These are phyloP conservation scores for Coriaria nepalensis DNA, from an alignment of 306 rosid species.

Conservation along the genomic window DNA sequence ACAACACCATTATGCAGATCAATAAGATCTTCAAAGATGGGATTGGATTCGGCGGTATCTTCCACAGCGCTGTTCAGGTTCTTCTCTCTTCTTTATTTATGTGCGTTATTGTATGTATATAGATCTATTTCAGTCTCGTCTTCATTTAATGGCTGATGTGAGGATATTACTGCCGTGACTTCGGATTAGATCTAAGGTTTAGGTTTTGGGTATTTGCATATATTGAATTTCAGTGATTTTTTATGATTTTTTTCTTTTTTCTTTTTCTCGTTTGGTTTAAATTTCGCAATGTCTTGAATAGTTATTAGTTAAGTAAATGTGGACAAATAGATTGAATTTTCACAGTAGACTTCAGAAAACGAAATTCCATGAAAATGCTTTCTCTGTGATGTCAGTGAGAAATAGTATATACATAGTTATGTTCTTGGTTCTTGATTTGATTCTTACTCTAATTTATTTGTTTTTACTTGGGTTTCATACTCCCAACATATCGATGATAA, in stretches of 20 bases:
- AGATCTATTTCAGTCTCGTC: neutral
- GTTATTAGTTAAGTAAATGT: no score
- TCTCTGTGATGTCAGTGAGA: neutral
- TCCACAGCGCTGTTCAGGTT: slow-evolving; percentile 98
- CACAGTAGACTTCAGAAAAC: neutral
- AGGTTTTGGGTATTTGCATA: no score
- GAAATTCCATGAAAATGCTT: neutral
- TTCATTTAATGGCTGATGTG: no score
- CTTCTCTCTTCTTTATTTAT: neutral
- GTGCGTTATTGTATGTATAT: neutral
- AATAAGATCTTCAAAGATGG: slow-evolving; percentile 98
- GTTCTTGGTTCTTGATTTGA: slow-evolving; percentile 1
- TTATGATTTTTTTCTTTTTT: no score
- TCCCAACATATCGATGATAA: no score
- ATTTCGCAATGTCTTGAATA: no score
- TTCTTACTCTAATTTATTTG: neutral
- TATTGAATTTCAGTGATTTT: no score
- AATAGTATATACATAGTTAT: neutral
- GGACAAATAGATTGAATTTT: no score
- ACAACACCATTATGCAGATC: slow-evolving; percentile 86
- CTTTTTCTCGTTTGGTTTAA: no score
- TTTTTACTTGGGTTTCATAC: no score
- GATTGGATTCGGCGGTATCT: slow-evolving; percentile 92
- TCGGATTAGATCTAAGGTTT: no score
- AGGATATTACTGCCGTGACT: no score